Evolutionary conservation across 306 rosid genomes (phyloP).

Genomic region (Lathyrus tuberosus): DNA sequence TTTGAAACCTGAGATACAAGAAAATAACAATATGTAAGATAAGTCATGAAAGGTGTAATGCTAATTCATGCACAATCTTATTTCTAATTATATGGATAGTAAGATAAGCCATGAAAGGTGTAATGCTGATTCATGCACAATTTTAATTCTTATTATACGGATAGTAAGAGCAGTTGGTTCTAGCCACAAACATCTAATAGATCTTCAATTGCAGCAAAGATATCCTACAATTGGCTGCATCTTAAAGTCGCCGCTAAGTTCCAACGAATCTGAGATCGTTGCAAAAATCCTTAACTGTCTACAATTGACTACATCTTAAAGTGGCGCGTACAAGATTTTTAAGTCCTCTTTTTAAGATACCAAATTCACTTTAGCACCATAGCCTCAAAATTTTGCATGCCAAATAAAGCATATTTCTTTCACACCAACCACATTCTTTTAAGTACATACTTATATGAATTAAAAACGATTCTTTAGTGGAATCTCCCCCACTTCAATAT

Average conservation of each 20-base stretch:
- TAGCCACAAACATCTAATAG: not conserved
- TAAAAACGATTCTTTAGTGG: conserved; percentile 16
- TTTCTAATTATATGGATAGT: not conserved
- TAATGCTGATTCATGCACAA: not conserved
- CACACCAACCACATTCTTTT: conserved; percentile 15
- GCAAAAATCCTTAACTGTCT: not conserved
- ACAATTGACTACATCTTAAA: not conserved
- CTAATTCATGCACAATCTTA: not conserved
- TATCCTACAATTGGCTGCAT: not conserved
- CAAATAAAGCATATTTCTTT: conserved; percentile 41
- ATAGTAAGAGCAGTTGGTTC: not conserved
- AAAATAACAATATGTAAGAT: not conserved
- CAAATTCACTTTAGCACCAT: not conserved
- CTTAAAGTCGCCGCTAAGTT: not conserved
- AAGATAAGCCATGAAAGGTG: not conserved
- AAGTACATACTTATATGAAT: conserved; percentile 8
- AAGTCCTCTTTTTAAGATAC: not conserved
- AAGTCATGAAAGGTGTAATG: not conserved
- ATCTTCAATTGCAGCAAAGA: not conserved
- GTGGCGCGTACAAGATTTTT: not conserved
- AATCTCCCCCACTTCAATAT: conserved; percentile 12
- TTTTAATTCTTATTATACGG: not conserved
- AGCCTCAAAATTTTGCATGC: conserved; percentile 21
- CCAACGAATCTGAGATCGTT: too few species aligned
- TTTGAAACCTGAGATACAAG: conserved; percentile 58